Evolutionary conservation across 805 yeast genomes (phyloP), one percentile per base, ranked within the genome.

Genomic region (Groenewaldozyma salmanticensis): DNA sequence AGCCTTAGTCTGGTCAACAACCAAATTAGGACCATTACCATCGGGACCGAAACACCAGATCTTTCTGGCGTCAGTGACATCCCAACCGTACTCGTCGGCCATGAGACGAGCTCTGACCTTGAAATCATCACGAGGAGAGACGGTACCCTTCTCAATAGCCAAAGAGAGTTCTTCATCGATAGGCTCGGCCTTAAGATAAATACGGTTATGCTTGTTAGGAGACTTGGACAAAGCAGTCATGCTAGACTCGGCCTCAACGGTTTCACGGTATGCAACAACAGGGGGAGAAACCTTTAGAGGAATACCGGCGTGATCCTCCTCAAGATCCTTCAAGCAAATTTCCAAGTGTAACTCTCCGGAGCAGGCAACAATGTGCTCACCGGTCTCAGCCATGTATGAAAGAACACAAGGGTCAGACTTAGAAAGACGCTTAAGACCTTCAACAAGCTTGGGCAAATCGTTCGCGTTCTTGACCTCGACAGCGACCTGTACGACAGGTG

Each of bases 41-140:
- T 90, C 98, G 68, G 98, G 97, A 77, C 98, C 98, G 87, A 90
- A 90, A 83, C 96, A 86, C 98, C 98, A 90, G 67, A 90, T 92
- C 92, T 92, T 90, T 83, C 98, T 88, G 74, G 96, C 98, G 67
- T 90, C 98, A 60, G 96, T 79, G 68, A 92, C 96, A 68, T 90
- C 97, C 98, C 98, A 90, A 60, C 90, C 96, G 81, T 71, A 92
- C 70, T 92, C 95, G 70, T 90, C 97, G 67, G 97, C 97, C 79
- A 90, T 77, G 67, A 85, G 63, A 81, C 97, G 88, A 61, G 97
- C 98, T 79, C 98, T 88, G 61, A 85, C 83, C 81, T 90, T 90
- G 85, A 90, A 77, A 77, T 90, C 98, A 64, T 90, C 97, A 74
- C 90, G 81, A 68, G 97, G 84, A 72, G 77, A 75, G 67, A 90